Conservation (phyloP, 352 stramenopile genomes). For the Globisporangium recalcitrans region DNA sequence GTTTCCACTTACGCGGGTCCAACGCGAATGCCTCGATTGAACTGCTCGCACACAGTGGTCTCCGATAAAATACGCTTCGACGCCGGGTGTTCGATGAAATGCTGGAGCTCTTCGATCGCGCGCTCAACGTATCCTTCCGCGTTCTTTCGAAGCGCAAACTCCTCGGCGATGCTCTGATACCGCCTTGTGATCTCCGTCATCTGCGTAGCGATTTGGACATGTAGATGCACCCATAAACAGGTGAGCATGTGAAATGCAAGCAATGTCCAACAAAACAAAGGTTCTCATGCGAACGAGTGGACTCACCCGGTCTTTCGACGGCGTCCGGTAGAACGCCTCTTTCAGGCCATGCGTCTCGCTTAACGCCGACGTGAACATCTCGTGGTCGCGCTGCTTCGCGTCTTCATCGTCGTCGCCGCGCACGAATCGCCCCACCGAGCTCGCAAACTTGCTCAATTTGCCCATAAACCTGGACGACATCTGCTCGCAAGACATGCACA, state of each 20-base stretch:
- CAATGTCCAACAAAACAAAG: neutral
- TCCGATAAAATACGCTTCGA: constrained; percentile 66
- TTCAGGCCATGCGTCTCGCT: constrained; percentile 52
- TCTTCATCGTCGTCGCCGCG: constrained; percentile 61
- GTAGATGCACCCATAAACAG: constrained; percentile 1
- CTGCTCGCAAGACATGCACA: constrained; percentile 5
- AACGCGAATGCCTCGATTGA: constrained; percentile 66
- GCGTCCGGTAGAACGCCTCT: constrained; percentile 60
- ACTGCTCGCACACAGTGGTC: constrained; percentile 48
- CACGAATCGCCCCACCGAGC: constrained; percentile 51
- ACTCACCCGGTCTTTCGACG: constrained; percentile 57
- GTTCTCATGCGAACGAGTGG: neutral
- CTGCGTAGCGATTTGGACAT: constrained; percentile 16
- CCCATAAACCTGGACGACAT: constrained; percentile 79
- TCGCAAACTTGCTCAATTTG: constrained; percentile 63
- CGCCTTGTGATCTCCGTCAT: constrained; percentile 71
- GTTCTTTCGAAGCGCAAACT: constrained; percentile 56
- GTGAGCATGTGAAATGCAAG: neutral
- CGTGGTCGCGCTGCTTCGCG: constrained; percentile 24
- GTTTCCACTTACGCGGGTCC: constrained; percentile 28
- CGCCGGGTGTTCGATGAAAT: constrained; percentile 70
- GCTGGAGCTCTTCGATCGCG: constrained; percentile 64
- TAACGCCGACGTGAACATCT: constrained; percentile 39
- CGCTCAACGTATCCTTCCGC: constrained; percentile 66
- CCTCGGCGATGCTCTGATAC: constrained; percentile 68